These are phyloP conservation scores for Hypoxylon crocopeplum DNA, from an alignment of 495 filamentous ascomycete genomes.

Conservation along the genomic window DNA sequence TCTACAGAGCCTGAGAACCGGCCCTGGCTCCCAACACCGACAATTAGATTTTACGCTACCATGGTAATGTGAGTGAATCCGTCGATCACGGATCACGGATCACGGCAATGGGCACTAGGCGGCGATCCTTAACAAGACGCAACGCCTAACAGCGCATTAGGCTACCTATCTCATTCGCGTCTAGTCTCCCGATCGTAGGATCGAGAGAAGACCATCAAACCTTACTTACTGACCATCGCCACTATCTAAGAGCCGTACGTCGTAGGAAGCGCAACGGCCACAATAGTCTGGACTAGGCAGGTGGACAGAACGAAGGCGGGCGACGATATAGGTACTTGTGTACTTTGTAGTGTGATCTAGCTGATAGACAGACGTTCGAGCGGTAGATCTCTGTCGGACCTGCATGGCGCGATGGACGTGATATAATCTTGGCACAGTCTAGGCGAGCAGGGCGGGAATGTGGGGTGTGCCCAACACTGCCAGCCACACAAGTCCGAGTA, in stretches of 20 bases:
- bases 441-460: background rate
- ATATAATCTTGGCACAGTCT: background rate
- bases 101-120: slow-evolving; percentile 3
- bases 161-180: background rate
- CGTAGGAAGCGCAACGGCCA: no score
- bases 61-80: no score
- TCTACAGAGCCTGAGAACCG: no score
- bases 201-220: background rate
- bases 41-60: no score
- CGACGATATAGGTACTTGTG: no score
- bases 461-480: background rate
- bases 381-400: no score
- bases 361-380: background rate
- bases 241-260: no score
- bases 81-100: background rate
- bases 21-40: no score
- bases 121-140: background rate
- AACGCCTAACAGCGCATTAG: background rate
- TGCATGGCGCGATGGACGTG: background rate
- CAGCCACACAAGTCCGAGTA: no score
- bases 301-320: no score
- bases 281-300: no score
- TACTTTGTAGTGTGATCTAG: background rate
- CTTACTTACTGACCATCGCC: background rate
- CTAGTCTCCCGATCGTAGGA: background rate